Base-by-base conservation (phyloP, 495 filamentous ascomycete genomes). In the Chaetomium cochliodes region DNA sequence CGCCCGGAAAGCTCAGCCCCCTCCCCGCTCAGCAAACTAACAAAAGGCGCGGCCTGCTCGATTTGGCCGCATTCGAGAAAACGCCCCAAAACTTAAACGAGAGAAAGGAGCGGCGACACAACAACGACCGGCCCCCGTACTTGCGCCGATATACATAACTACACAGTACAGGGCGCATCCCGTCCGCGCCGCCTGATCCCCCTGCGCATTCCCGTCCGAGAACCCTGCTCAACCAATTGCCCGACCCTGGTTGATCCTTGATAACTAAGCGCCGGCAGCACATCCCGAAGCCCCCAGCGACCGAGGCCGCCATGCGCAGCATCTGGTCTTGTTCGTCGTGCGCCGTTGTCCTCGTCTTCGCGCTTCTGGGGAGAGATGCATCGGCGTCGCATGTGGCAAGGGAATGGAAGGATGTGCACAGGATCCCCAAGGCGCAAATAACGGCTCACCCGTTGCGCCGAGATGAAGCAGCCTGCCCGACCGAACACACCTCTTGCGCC, bases 351-450 rank as follows among this genome's bases (percentile, higher is more conserved):
- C 55, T 71, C 18, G 42, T 73, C 37, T 54, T 69, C 28, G 73
- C 67, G 41, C 53, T 77, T 37, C 39, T 74, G 6, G 67, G 67
- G 57, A 52, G 65, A 26, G 60, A 67, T 53, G 62, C 68, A 51
- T 53, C 64, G 41, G 69, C 67, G 52, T 66, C 67, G 62, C 71
- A 68, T 44, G 56, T 55, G 30, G 61, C 64, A 28, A 64, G 63
- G 57, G 22, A 62, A 47, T 60, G 60, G 63, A 66, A 56, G 11
- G 64, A 72, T 53, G 47, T 73, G 9, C 78, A 77, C 39, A 67
- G 70, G 57, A 60, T 80, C 18, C 68, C 76, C 20, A 81, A 82
- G 67, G 73, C 71, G 15, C 70, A 73, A 28, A 64, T 72, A 33
- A 77, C 75, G 22, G 47, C 67, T 44, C 63, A 66, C 12, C 57